Conservation (phyloP, 495 filamentous ascomycete genomes). For the Margaritispora aquatica region DNA sequence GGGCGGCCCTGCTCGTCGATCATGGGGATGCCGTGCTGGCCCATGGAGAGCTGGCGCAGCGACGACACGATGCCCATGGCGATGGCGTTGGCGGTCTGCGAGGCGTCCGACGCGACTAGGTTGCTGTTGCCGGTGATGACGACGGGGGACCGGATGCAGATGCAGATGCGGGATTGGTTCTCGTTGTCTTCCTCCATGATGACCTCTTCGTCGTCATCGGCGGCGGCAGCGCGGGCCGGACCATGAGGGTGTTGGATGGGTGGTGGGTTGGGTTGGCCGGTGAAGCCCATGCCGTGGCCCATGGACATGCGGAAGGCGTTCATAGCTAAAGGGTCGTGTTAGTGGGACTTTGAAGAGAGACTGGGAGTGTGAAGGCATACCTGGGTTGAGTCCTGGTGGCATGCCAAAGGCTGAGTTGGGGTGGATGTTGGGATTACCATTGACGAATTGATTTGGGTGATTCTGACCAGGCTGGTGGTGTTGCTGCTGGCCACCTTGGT, state of each 20-base stretch:
- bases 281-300: too few species aligned
- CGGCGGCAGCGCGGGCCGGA: background rate
- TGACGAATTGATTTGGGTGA: too few species aligned
- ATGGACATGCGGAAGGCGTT: background rate
- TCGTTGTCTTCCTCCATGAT: constrained; percentile 2
- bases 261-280: too few species aligned
- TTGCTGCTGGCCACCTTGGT: too few species aligned
- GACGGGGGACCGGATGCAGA: constrained; percentile 20
- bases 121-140: constrained; percentile 23
- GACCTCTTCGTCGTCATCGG: background rate
- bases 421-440: too few species aligned
- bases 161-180: constrained; percentile 12
- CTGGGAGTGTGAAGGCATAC: background rate
- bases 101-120: constrained; percentile 12
- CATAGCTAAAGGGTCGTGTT: background rate
- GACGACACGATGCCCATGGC: constrained; percentile 15
- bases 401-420: too few species aligned
- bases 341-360: background rate
- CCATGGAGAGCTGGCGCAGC: constrained; percentile 17
- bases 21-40: constrained; percentile 22
- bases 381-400: background rate
- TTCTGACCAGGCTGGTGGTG: too few species aligned
- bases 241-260: too few species aligned
- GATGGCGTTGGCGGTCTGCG: constrained; percentile 9
- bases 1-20: constrained; percentile 25